A percentile compares a stretch with the other conserved stretches of the same genome.
Conservation (phyloP, 2,329 filamentous ascomycete genomes). For the Verticillium klebahnii region DNA sequence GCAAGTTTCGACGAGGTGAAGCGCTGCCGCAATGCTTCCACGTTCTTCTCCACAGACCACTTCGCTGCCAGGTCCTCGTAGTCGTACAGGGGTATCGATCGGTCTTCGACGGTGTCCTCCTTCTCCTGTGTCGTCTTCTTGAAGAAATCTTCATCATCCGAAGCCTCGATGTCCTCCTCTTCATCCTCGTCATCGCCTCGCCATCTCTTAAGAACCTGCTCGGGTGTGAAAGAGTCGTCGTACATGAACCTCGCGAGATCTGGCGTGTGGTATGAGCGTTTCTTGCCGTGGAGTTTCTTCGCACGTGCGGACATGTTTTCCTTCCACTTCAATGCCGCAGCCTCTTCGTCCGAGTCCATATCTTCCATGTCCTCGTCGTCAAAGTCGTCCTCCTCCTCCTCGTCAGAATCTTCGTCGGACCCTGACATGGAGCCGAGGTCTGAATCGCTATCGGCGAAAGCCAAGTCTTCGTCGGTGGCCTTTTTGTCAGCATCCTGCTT, state of each 20-base stretch:
- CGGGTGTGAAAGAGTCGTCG: constrained; percentile 70
- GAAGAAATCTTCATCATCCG: constrained; percentile 61
- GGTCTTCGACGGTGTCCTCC: constrained; percentile 73
- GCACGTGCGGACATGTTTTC: constrained; percentile 76
- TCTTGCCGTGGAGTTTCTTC: constrained; percentile 59
- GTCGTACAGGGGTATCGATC: constrained; percentile 72
- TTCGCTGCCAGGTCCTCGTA: constrained; percentile 78
- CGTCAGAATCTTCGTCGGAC: constrained; percentile 41
- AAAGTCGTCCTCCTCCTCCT: constrained; percentile 45
- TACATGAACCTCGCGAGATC: constrained; percentile 90
- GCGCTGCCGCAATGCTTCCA: constrained; percentile 67
- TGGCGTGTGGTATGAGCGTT: constrained; percentile 68
- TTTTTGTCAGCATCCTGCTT: constrained; percentile 46
- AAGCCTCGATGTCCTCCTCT: constrained; percentile 54
- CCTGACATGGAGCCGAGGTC: constrained; percentile 84
- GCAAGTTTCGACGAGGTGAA: constrained; percentile 67
- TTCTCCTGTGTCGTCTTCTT: constrained; percentile 58
- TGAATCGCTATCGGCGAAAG: constrained; percentile 94
- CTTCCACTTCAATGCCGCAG: constrained; percentile 79
- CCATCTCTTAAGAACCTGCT: constrained; percentile 76
- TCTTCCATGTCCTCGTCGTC: constrained; percentile 47
- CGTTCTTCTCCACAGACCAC: constrained; percentile 75
- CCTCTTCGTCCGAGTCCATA: constrained; percentile 60
- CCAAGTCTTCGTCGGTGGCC: constrained; percentile 64
- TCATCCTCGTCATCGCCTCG: constrained; percentile 57